Evolutionary conservation across 805 yeast genomes (phyloP).

Genomic region (Myxozyma geophila): DNA sequence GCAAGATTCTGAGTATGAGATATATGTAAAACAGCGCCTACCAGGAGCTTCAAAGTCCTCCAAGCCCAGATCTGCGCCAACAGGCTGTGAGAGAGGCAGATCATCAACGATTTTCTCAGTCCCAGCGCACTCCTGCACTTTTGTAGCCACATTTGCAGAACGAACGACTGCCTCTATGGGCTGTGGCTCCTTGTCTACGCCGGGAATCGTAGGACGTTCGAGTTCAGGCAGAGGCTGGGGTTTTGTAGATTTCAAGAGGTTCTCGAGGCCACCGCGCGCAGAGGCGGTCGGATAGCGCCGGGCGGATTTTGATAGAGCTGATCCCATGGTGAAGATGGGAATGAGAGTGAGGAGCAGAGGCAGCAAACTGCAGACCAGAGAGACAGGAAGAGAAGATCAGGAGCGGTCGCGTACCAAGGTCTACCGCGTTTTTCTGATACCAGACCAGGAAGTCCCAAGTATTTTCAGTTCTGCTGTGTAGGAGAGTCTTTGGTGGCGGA

Average conservation of each 20-base stretch:
- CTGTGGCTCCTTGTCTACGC: slow-evolving; percentile 11
- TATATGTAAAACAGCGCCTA: not conserved
- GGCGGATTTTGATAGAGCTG: slow-evolving; percentile 22
- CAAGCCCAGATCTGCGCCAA: slow-evolving; percentile 16
- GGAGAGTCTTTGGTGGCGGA: too few species aligned
- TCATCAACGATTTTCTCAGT: not conserved
- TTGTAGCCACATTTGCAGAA: slow-evolving; percentile 11
- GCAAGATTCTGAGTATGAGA: too few species aligned
- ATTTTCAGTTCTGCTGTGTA: too few species aligned
- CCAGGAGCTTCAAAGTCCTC: slow-evolving; percentile 20
- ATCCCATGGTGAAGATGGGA: slow-evolving; percentile 15
- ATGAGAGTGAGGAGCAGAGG: not conserved
- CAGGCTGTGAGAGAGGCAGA: not conserved
- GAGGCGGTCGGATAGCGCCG: slow-evolving; percentile 29
- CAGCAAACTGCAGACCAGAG: not conserved
- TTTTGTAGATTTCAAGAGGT: slow-evolving; percentile 6
- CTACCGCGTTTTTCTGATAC: too few species aligned
- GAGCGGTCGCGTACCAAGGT: too few species aligned
- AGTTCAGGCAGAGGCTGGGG: slow-evolving; percentile 6
- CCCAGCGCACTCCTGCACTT: slow-evolving; percentile 16
- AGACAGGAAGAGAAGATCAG: too few species aligned
- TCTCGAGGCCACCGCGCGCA: slow-evolving; percentile 24
- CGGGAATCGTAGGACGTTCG: slow-evolving; percentile 10
- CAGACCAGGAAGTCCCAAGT: too few species aligned
- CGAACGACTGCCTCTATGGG: slow-evolving; percentile 6